phyloP scores from a whole-genome alignment of 1,139 yeast species.

The Blastobotrys raffinosifermentans region DNA sequence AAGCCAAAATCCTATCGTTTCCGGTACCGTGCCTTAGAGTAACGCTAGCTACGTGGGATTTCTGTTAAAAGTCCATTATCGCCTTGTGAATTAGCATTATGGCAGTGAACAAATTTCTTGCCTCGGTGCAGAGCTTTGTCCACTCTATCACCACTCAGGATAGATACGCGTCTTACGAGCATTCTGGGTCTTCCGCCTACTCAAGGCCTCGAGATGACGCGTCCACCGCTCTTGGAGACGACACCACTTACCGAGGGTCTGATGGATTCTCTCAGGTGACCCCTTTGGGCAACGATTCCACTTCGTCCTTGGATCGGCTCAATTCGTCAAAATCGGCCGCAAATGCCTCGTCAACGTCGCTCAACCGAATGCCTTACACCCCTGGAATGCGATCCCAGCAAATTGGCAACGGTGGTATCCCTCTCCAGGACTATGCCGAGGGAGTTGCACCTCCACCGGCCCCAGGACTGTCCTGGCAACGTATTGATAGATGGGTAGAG shows the following conservation, averaged over 20 bases:
- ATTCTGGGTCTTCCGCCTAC: conserved; percentile 18
- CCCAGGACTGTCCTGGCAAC: conserved; percentile 63
- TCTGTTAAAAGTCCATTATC: too few relatives aligned
- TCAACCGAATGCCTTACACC: conserved; percentile 28
- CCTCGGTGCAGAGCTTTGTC: conserved; percentile 41
- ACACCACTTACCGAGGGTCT: conserved; percentile 9
- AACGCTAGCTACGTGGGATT: too few relatives aligned
- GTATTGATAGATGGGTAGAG: conserved; percentile 69
- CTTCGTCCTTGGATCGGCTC: conserved; percentile 19
- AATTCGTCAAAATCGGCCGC: conserved; percentile 1
- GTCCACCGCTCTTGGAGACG: conserved; percentile 8
- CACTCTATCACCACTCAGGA: conserved; percentile 61
- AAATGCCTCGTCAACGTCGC: conserved; percentile 25
- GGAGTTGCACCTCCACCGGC: conserved; percentile 67
- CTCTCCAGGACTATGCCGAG: conserved; percentile 43
- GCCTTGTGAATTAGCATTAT: too few relatives aligned
- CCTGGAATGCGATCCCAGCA: conserved; percentile 36
- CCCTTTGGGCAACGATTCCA: conserved; percentile 14
- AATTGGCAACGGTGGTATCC: conserved; percentile 34
- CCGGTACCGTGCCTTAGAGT: too few relatives aligned
- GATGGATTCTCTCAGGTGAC: conserved; percentile 22
- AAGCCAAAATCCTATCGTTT: too few relatives aligned
- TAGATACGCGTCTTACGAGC: conserved; percentile 56
- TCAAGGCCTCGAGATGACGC: conserved; percentile 11
- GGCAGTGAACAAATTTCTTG: conserved; percentile 33